Percentiles rank a stretch among this genome's conserved stretches.
phyloP scores from a whole-genome alignment of 129 eudicot species.

The Arctium minus region DNA sequence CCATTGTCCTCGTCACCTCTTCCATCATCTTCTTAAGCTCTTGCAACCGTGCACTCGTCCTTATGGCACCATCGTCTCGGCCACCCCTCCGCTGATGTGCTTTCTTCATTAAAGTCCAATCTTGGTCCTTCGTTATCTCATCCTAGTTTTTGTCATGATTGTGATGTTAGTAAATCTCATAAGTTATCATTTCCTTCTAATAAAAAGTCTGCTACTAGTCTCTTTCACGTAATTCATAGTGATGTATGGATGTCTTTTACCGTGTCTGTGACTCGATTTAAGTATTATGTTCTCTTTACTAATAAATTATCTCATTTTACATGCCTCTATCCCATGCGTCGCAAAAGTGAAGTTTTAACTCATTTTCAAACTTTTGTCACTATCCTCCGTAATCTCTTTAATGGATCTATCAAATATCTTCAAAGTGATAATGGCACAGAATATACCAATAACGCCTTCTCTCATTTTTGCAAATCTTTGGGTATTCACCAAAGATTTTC shows the following conservation, averaged over 20 bases:
- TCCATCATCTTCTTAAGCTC: neutral
- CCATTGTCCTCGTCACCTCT: neutral
- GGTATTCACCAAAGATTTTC: neutral
- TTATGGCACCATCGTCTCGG: neutral
- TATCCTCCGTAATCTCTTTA: neutral
- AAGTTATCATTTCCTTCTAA: no score
- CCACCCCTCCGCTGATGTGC: neutral
- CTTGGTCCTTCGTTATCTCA: neutral
- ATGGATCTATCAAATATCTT: neutral
- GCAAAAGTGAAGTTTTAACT: neutral
- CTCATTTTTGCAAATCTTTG: neutral
- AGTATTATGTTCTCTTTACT: no score
- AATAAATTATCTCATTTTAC: no score
- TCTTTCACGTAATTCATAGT: no score
- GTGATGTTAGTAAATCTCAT: no score
- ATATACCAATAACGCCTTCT: neutral
- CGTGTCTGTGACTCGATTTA: no score
- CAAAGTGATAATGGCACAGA: neutral
- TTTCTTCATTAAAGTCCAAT: neutral
- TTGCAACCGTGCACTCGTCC: neutral
- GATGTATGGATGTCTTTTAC: no score
- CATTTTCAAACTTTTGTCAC: neutral
- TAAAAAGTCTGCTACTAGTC: no score
- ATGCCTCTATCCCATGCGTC: neutral
- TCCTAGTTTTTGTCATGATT: no score